Base-by-base conservation (phyloP, 2,329 filamentous ascomycete species). In the Xylaria sp. region DNA sequence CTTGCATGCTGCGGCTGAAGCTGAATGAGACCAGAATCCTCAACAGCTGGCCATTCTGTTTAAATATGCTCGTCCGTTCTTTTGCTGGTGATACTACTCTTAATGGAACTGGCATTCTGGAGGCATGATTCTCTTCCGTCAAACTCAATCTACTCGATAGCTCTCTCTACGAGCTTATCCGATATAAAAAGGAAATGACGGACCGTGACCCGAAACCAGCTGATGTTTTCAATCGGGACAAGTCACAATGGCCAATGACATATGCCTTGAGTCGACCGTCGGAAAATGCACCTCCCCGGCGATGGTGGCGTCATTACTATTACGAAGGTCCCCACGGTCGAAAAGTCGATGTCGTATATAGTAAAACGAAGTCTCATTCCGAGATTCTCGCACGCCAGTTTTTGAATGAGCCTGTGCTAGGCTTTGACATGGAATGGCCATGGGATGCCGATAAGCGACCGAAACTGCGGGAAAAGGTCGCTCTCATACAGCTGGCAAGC, bases 361-460 rank as follows among this genome's bases (percentile, higher is more conserved):
- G 73, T 36, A 68, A 48, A 11, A 72, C 69, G 4, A 71, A 60
- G 36, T 17, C 57, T 3, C 33, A 70, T 2, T 76, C 74, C 1
- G 74, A 77, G 33, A 51, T 17, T 3, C 64, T 76, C n/a, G 76
- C 75, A 1, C 65, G 40, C 20, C 57, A 64, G 0, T 76, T 77
- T n/a, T 57, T 71, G 10, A 38, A 74, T n/a, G 71, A 74, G 33
- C 64, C 71, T 4, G 72, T 77, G 10, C 15, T 77, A 1, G 76
- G 75, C 4, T 77, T 77, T 36, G 74, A 77, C 38, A 76, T 77
- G 74, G 74, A 77, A 66, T 77, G 76, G 76, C 67, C 70, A 3
- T 67, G 64, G 64, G 61, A 71, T 6, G 42, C 65, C 0, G 23
- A 73, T 6, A 62, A 51, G 17, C 46, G 59, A 1, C 49, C 64